Percentiles rank a stretch among this genome's conserved stretches.
phyloP scores from a whole-genome alignment of 345 rosid genomes.

The Pseudoturritis turrita region DNA sequence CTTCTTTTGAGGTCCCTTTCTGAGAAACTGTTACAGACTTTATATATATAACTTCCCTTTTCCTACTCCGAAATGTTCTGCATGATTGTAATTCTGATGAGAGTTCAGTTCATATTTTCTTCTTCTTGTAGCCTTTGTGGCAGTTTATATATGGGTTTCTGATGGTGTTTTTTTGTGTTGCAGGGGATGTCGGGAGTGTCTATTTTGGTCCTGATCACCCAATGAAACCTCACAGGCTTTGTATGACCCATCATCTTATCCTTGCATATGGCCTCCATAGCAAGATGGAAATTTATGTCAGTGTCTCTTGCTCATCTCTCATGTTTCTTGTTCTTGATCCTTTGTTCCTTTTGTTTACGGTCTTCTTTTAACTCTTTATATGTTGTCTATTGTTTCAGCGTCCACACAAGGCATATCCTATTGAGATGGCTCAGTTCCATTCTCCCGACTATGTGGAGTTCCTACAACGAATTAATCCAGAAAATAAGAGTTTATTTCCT shows the following conservation, averaged over 20 bases:
- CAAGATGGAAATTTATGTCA: constrained; percentile 92
- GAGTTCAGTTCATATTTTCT: not conserved
- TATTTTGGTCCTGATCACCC: constrained; percentile 98
- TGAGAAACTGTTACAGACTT: not conserved
- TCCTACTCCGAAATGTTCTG: not conserved
- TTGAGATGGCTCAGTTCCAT: constrained; percentile 96
- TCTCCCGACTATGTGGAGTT: constrained; percentile 92
- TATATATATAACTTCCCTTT: not conserved
- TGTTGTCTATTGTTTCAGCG: constrained; percentile 49
- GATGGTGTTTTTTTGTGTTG: constrained; percentile 12
- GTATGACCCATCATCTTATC: constrained; percentile 98
- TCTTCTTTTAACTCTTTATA: not conserved
- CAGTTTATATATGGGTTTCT: not conserved
- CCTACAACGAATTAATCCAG: constrained; percentile 76
- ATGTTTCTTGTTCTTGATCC: not conserved
- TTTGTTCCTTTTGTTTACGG: not conserved
- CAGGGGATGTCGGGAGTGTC: constrained; percentile 94
- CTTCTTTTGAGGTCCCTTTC: not conserved
- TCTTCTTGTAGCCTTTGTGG: not conserved
- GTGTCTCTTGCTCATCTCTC: constrained; percentile 29
- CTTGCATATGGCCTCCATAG: constrained; percentile 89
- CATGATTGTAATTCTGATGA: not conserved
- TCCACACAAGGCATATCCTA: constrained; percentile 97
- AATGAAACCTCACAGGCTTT: constrained; percentile 94
- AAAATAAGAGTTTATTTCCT: constrained; percentile 58